Base-by-base conservation (phyloP, 179 eudicot genomes). In the Pouteria campechiana region DNA sequence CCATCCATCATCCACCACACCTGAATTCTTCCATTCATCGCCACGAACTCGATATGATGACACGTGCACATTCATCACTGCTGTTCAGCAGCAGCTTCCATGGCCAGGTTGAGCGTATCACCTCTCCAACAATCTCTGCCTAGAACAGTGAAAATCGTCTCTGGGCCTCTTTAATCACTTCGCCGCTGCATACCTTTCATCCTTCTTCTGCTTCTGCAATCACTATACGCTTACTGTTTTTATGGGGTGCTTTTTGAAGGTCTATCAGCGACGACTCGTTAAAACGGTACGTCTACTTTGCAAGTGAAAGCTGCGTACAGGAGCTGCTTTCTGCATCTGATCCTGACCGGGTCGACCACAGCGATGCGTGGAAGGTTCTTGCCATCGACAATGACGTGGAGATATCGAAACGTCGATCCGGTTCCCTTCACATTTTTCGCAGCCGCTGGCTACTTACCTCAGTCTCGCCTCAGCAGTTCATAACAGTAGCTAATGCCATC, bases 271-370 rank as follows among this genome's bases (percentile, higher is more conserved):
- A 83, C 69, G 96, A 87, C 19, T 87, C 92, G 3, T 54, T 87
- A 58, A 77, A 76, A 48, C 72, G 96, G 57, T 87, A 83, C 27
- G 96, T 83, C 44, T 61, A 65, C 36, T 69, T 61, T 66, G 94
- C 96, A 8, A 87, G 96, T 38, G 92, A 83, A 64, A 87, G 57
- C 47, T 79, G 96, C 65, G 83, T 87, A 55, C 94, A 87, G 37
- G 94, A 83, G 54, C 53, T 87, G 20, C 64, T 87, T 0, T 73
- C 83, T 0, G 94, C 96, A 14, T 87, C 94, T 0, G 83, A 70
- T 43, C 52, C 78, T 8, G 74, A 66, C 38, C 68, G 66, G 32
- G 27, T 60, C 25, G 78, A 60, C 9, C 61, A 64, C 39, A 54
- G 55, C 9, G 87, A 83, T 43, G 94, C 74, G 2, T 87, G 96